Conservation (phyloP, 768 basidiomycete species). For the Gymnopilus dilepis region DNA sequence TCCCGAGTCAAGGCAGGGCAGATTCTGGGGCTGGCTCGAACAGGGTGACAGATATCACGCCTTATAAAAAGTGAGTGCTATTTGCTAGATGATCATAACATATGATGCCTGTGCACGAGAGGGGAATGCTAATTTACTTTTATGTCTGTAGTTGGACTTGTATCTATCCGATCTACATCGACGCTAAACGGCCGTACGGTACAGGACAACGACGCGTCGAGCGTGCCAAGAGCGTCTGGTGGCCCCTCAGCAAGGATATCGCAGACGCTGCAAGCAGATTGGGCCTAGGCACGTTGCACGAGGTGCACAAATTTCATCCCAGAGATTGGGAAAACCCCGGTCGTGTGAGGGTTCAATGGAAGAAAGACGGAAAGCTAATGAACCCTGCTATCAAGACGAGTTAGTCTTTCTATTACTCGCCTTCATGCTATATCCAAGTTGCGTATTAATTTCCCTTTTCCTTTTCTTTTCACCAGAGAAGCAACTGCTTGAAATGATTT, state of each 20-base stretch:
- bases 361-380: slow-evolving; percentile 72
- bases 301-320: slow-evolving; percentile 90
- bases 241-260: slow-evolving; percentile 94
- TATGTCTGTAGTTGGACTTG: slow-evolving; percentile 80
- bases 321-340: slow-evolving; percentile 99
- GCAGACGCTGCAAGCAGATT: slow-evolving; percentile 80
- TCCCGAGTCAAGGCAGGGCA: slow-evolving; percentile 21
- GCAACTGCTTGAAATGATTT: slow-evolving; percentile 75
- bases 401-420: slow-evolving; percentile 43
- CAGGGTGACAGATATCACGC: slow-evolving; percentile 71
- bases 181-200: slow-evolving; percentile 89
- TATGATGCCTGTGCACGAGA: too few species aligned
- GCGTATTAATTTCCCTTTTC: not conserved
- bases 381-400: slow-evolving; percentile 78
- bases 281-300: slow-evolving; percentile 82
- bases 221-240: slow-evolving; percentile 84
- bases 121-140: not conserved
- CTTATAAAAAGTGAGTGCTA: slow-evolving; percentile 76
- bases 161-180: slow-evolving; percentile 96
- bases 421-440: not conserved
- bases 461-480: slow-evolving; percentile 59
- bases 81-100: too few species aligned
- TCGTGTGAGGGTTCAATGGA: slow-evolving; percentile 91
- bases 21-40: slow-evolving; percentile 34
- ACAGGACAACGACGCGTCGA: slow-evolving; percentile 84